Conservation (phyloP, 768 basidiomycete species). For the Xerocomellus chrysenteron region DNA sequence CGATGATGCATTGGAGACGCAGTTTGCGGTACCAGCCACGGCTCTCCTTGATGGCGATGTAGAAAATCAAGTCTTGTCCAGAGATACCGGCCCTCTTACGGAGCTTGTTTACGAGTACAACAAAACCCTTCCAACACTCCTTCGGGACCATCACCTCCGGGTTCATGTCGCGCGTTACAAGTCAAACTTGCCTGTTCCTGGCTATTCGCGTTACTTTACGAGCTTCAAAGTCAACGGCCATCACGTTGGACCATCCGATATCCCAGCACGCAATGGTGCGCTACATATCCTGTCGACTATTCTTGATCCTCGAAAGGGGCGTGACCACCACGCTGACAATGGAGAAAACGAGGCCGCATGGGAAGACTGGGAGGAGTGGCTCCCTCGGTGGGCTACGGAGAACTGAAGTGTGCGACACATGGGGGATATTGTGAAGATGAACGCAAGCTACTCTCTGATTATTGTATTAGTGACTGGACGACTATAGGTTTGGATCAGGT, state of each 20-base stretch:
- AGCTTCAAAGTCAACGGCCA: slow-evolving; percentile 9
- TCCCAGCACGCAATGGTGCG: slow-evolving; percentile 15
- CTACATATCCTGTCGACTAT: slow-evolving; percentile 11
- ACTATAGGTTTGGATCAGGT: no score
- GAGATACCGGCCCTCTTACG: neutral
- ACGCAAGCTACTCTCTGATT: neutral
- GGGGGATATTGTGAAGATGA: neutral
- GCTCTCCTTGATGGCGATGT: neutral
- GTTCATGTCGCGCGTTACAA: slow-evolving; percentile 13
- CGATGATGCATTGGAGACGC: neutral
- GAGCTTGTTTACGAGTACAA: slow-evolving; percentile 17
- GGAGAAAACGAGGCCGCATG: neutral
- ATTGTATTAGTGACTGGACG: neutral
- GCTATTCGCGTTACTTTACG: slow-evolving; percentile 6
- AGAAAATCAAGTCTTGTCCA: neutral
- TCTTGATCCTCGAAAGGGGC: slow-evolving; percentile 13
- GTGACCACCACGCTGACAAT: neutral
- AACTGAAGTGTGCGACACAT: neutral
- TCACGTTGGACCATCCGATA: slow-evolving; percentile 6
- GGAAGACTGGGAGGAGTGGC: slow-evolving; percentile 17
- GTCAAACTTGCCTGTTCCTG: neutral
- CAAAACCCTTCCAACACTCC: slow-evolving; percentile 11
- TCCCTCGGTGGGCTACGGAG: slow-evolving; percentile 15
- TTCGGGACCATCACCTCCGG: neutral
- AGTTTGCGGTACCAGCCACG: neutral